Conservation (phyloP, 2,329 filamentous ascomycete species). For the Calonectria hawksworthii region DNA sequence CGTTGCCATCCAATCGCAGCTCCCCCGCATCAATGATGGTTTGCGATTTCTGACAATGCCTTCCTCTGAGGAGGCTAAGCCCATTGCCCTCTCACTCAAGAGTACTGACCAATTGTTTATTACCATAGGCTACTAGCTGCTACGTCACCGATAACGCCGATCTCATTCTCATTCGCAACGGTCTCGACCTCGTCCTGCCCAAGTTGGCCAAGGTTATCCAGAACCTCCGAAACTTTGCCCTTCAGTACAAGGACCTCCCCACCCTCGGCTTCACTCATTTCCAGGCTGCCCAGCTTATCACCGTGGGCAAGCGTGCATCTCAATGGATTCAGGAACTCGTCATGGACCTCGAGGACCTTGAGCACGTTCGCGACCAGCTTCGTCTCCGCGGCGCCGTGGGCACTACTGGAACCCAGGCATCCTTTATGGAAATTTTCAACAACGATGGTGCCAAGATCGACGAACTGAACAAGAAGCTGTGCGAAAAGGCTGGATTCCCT, state of each 20-base stretch:
- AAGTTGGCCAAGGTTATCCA: slow-evolving; percentile 34
- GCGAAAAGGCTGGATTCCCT: slow-evolving; percentile 28
- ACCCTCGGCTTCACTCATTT: slow-evolving; percentile 28
- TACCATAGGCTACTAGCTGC: not conserved
- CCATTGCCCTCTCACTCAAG: not conserved
- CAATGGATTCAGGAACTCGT: slow-evolving; percentile 36
- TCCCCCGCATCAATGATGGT: too few species aligned
- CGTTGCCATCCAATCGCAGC: too few species aligned
- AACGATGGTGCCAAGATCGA: slow-evolving; percentile 28
- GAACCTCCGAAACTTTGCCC: slow-evolving; percentile 31
- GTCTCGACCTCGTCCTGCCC: slow-evolving; percentile 28
- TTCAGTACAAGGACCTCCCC: slow-evolving; percentile 32
- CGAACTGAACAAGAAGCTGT: slow-evolving; percentile 26
- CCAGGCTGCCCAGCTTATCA: slow-evolving; percentile 35
- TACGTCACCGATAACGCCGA: slow-evolving; percentile 37
- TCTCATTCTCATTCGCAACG: slow-evolving; percentile 34
- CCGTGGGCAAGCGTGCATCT: slow-evolving; percentile 33
- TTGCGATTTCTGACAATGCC: too few species aligned
- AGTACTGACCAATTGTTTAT: not conserved
- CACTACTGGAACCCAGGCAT: slow-evolving; percentile 36
- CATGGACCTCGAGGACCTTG: slow-evolving; percentile 32
- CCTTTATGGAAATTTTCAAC: slow-evolving; percentile 30
- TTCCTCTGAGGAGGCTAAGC: too few species aligned
- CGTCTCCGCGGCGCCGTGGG: slow-evolving; percentile 30
- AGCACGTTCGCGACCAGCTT: slow-evolving; percentile 30